A percentile compares a stretch with the other conserved stretches of the same genome.
phyloP scores from a whole-genome alignment of 257 asterid genomes.

The Rehmannia glutinosa region DNA sequence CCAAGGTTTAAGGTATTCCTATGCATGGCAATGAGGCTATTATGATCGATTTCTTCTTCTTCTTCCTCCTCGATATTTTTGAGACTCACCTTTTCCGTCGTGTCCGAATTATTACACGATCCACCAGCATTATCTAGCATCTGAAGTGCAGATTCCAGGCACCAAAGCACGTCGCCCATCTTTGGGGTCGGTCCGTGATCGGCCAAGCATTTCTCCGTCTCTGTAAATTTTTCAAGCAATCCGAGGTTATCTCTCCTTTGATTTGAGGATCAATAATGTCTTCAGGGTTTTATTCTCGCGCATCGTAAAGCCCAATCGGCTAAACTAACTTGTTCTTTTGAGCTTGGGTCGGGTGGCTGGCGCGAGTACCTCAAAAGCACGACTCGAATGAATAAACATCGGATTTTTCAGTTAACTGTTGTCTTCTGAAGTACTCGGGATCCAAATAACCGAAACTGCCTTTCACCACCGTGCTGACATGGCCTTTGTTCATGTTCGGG shows the following conservation, averaged over 20 bases:
- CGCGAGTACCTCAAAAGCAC: conserved; percentile 62
- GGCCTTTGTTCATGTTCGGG: conserved; percentile 66
- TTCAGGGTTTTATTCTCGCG: conserved; percentile 37
- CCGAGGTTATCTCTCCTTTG: conserved; percentile 43
- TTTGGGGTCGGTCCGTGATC: conserved; percentile 61
- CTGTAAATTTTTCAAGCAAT: conserved; percentile 43
- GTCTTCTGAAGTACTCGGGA: too few species aligned
- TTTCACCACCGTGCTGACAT: conserved; percentile 68
- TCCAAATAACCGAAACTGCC: too few species aligned
- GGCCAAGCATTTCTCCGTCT: conserved; percentile 54
- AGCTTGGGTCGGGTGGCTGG: conserved; percentile 54
- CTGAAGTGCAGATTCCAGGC: conserved; percentile 55
- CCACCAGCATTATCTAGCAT: conserved; percentile 35
- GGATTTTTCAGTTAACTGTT: too few species aligned
- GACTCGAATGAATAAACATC: conserved; percentile 74
- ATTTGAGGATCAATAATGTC: conserved; percentile 60
- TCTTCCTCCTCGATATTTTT: background rate
- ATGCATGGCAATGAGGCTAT: conserved; percentile 51
- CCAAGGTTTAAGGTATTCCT: conserved; percentile 48
- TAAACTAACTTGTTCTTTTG: conserved; percentile 64
- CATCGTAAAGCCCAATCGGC: conserved; percentile 59
- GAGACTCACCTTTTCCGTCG: background rate
- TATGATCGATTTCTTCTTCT: conserved; percentile 25
- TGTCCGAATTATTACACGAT: background rate
- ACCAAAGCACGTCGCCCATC: conserved; percentile 75